phyloP scores from a whole-genome alignment of 129 eudicot genomes.

The Flaveria brownii region DNA sequence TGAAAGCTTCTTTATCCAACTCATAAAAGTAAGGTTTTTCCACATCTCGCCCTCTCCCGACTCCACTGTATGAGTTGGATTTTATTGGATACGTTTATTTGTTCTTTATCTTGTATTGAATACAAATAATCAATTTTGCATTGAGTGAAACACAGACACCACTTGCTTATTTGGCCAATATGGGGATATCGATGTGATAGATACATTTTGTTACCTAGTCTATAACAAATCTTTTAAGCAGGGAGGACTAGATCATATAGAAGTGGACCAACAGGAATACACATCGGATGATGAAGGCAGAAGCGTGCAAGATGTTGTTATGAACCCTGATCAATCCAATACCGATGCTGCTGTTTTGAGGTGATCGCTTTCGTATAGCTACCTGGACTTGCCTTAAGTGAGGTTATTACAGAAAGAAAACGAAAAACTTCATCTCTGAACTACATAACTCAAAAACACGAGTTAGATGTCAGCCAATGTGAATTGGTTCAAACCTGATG shows the following conservation, averaged over 20 bases:
- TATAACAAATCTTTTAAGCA: constrained; percentile 22
- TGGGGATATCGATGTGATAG: not conserved
- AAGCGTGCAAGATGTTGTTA: constrained; percentile 42
- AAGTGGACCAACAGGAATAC: constrained; percentile 69
- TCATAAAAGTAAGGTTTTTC: no score
- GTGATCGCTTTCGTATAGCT: not conserved
- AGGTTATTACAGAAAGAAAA: not conserved
- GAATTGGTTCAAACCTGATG: not conserved
- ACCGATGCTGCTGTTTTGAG: not conserved
- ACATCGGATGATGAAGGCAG: constrained; percentile 74
- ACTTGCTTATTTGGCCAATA: no score
- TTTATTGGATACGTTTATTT: no score
- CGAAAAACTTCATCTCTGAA: no score
- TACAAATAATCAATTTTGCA: no score
- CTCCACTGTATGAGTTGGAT: no score
- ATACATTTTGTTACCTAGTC: not conserved
- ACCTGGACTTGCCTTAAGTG: not conserved
- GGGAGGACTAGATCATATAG: constrained; percentile 70
- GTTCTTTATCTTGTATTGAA: no score
- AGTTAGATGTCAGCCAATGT: no score
- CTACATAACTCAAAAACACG: no score
- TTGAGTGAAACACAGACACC: no score
- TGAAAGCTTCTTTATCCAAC: no score
- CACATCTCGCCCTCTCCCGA: no score
- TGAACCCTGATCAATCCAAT: not conserved